Base-by-base conservation (phyloP, 805 yeast species). In the Candida schatavii region DNA sequence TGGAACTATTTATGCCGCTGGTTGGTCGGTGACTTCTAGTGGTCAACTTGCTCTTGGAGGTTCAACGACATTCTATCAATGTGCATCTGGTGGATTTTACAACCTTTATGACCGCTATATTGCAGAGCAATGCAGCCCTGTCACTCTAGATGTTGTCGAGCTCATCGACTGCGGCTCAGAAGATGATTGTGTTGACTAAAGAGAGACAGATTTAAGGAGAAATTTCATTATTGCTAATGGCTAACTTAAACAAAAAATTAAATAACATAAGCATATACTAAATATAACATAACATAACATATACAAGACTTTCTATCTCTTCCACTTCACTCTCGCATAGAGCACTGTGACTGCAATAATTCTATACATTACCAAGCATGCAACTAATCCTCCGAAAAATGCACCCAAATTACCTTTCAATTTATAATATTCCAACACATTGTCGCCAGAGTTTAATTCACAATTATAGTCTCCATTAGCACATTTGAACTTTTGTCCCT, bases 401-500 rank as follows among this genome's bases (percentile, higher is more conserved):
- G 52, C 59, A 3, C 58, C 53, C 6, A 64, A 41, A 29, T 58
- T 48, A 47, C 52, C 48, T 17, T 52, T 48, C 41, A 70, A 54
- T 3, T 57, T 51, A 40, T 66, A 68, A 15, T 52, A 50, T 10
- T 62, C 53, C 27, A 70, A 56, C 2, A 70, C 68, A 9, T 49
- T 51, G 11, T 54, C 51, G 2, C 74, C 75, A 1, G 66, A 46
- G 13, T 48, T 42, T 28, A 70, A 55, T 5, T 52, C 35, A 42
- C 70, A 64, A 10, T 18, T 26, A 4, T 11, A 15, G 11, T 23
- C 11, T 7, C 11, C 27, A 23, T 7, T 11, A 14, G 28, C 28
- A 59, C 95, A 86, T 0, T 69, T 56, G 34, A 85, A 75, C 2
- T 52, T 54, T 46, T 79, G 73, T 25, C 70, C 74, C 30, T 52